phyloP scores from a whole-genome alignment of 805 yeast species.

The Limtongozyma cylindracea region DNA sequence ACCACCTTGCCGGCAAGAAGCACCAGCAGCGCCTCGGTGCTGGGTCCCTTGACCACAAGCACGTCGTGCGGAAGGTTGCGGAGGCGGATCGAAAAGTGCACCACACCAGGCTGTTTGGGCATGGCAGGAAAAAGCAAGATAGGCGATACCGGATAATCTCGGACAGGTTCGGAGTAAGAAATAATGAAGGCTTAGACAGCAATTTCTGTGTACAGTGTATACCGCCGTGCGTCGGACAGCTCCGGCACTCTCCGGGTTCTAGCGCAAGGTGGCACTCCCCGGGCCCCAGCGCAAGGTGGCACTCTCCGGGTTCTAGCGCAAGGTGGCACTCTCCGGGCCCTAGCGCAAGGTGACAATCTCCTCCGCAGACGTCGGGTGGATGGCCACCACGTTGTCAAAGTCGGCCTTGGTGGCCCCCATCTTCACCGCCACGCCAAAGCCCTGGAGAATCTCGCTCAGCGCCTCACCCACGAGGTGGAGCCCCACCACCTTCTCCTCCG shows the following conservation, averaged over 20 bases:
- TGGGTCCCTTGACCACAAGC: slow-evolving; percentile 54
- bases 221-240: no score
- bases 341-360: slow-evolving; percentile 67
- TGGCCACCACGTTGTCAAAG: slow-evolving; percentile 90
- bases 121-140: no score
- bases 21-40: slow-evolving; percentile 55
- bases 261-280: no score
- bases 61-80: slow-evolving; percentile 55
- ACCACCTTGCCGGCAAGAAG: slow-evolving; percentile 58
- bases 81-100: slow-evolving; percentile 24
- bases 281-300: no score
- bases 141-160: no score
- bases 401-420: slow-evolving; percentile 98
- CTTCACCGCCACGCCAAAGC: slow-evolving; percentile 92
- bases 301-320: no score
- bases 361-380: slow-evolving; percentile 97
- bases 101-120: slow-evolving; percentile 6
- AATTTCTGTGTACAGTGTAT: no score
- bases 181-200: no score
- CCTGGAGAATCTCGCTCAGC: slow-evolving; percentile 86
- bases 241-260: no score
- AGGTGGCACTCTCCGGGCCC: no score
- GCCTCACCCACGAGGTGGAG: slow-evolving; percentile 82
- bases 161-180: no score
- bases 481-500: slow-evolving; percentile 85